Conservation (phyloP, 768 basidiomycete genomes). For the Leccinum longicurvipes region DNA sequence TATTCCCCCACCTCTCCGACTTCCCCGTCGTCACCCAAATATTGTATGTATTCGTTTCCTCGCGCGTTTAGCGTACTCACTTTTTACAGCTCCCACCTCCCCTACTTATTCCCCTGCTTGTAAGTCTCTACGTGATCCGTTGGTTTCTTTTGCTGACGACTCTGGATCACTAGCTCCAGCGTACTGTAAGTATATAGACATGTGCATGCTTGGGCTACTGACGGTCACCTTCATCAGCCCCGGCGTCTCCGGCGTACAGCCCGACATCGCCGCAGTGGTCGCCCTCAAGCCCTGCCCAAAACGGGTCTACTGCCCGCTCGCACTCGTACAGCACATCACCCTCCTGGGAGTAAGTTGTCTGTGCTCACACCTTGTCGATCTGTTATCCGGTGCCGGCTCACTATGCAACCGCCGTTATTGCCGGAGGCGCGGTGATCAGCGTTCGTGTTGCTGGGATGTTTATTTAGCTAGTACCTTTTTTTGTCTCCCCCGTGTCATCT, state of each 20-base stretch:
- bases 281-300: slow-evolving; percentile 72
- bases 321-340: slow-evolving; percentile 48
- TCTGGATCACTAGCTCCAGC: slow-evolving; percentile 54
- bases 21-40: slow-evolving; percentile 89
- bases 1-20: slow-evolving; percentile 94
- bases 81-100: slow-evolving; percentile 69
- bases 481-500: slow-evolving; percentile 17
- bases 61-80: slow-evolving; percentile 4
- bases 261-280: slow-evolving; percentile 85
- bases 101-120: slow-evolving; percentile 87
- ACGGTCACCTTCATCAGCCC: slow-evolving; percentile 44
- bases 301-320: slow-evolving; percentile 37
- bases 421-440: slow-evolving; percentile 5
- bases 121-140: slow-evolving; percentile 39
- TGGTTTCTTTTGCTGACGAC: slow-evolving; percentile 4
- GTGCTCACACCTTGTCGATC: slow-evolving; percentile 6
- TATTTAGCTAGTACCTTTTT: slow-evolving; percentile 23
- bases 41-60: slow-evolving; percentile 53
- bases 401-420: slow-evolving; percentile 5
- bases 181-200: slow-evolving; percentile 57
- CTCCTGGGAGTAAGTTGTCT: slow-evolving; percentile 45
- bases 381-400: slow-evolving; percentile 11
- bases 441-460: slow-evolving; percentile 10
- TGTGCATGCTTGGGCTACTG: background rate
- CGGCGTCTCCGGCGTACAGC: slow-evolving; percentile 83